Base-by-base conservation (phyloP, 2,329 filamentous ascomycete species). In the Botryotinia globosa region DNA sequence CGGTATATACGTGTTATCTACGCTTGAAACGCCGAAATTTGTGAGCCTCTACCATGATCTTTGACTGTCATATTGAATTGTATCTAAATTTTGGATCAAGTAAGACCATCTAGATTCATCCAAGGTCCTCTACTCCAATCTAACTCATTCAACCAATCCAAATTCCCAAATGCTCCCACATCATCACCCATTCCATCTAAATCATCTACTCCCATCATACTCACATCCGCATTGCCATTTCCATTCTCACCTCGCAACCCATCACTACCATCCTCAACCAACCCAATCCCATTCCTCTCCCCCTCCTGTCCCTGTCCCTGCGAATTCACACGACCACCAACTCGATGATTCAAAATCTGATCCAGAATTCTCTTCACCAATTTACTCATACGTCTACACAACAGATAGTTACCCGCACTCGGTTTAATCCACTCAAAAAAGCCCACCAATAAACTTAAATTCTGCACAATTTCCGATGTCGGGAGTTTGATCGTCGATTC, bases 311-410 rank as follows among this genome's bases (percentile, higher is more conserved):
- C 56, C 10, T 62, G 63, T 34, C 34, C 44, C 42, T 44, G 54
- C n/a, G 14, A 32, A 18, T 18, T 18, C 29, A 37, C 32, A 10
- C 37, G 61, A 45, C 45, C 32, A 29, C 45, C 34, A 18, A 59
- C 45, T 9, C 44, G 39, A 42, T 44, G 22, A 44, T 72, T 67
- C 18, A 87, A 80, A 4, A 85, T 82, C 64, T 86, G 83, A 54
- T 87, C 85, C 16, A 87, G 80, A 1, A 87, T 86, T 22, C 82
- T 83, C 70, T 85, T 83, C 62, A 87, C 86, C n/a, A 86, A 81
- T 4, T 80, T 80, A 72, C 84, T 84, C 77, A 84, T 85, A 32
- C 84, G 80, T 29, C 77, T 79, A 75, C 85, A 87, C 9, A 87
- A 79, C n/a, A 84, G 81, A 9, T 83, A 83, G 45, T 87, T 87